Evolutionary conservation across 495 filamentous ascomycete species (phyloP), one percentile per base, ranked within the genome.

Genomic region (Penicillium ucsense): DNA sequence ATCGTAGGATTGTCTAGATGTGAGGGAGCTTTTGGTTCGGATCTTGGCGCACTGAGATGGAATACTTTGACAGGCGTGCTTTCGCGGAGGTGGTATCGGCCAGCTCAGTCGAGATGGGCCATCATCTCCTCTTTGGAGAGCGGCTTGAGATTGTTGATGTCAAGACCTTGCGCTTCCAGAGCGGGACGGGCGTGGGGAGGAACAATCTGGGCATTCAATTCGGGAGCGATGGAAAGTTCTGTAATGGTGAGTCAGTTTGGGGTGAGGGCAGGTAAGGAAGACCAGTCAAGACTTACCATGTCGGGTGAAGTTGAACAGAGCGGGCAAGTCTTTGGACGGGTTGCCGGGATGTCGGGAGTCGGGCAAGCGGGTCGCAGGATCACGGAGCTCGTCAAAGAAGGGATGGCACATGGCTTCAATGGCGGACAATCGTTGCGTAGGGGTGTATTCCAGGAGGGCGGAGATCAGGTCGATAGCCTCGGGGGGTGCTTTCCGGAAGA

Each of bases 371-470:
- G 90, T 96, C 57, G 70, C 79, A 5, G 88, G 88, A 54, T 95
- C 89, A 46, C 92, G 78, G 38, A 98, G 77, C 67, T 98, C 94
- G 61, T 98, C 92, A 57, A 98, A 98, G 78, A 98, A 98, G 29
- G 94, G 87, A 57, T 98, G 94, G 52, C 91, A 88, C 89, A 98
- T 95, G 8, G 92, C 92, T 55, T 98, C 88, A 37, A 98, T 81
- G 7, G 92, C 90, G 3, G 88, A 89, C 31, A 97, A 78, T 48
- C 92, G 86, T 68, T 95, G 87, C 5, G 94, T 96, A 9, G 92
- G 92, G 0, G 92, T 98, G 63, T 98, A 98, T 72, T 98, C 92
- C 27, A 98, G 75, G 40, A 98, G 73, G 38, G 83, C 81, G 11
- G 90, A 91, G 65, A 98, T 98, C 50, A 98, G 72, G 59, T 97